Conservation (phyloP, 2,329 filamentous ascomycete species). For the Aspergillus pseudoviridinutans region DNA sequence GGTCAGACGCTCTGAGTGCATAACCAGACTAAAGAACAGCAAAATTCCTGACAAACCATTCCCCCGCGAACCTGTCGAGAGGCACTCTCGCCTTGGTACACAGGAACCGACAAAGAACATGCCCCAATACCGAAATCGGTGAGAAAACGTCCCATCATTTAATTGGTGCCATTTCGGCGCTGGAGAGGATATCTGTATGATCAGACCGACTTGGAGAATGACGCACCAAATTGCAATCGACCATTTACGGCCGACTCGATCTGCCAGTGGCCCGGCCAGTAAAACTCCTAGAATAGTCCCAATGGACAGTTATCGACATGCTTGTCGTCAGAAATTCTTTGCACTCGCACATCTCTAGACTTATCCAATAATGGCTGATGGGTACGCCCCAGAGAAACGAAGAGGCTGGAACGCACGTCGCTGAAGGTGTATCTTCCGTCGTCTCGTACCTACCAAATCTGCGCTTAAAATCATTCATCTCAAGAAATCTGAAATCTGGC, state of each 20-base stretch:
- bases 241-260: conserved; percentile 40
- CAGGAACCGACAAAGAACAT: conserved; percentile 40
- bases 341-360: neutral
- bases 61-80: conserved; percentile 43
- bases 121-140: conserved; percentile 43
- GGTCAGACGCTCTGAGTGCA: neutral
- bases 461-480: conserved; percentile 38
- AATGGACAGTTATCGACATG: conserved; percentile 34
- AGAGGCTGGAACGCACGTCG: conserved; percentile 40
- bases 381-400: conserved; percentile 37
- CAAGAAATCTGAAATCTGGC: conserved; percentile 43
- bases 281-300: conserved; percentile 43
- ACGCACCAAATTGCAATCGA: conserved; percentile 38
- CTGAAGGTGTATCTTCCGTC: conserved; percentile 35
- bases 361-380: no score
- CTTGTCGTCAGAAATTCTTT: neutral
- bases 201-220: conserved; percentile 37
- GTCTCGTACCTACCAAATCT: conserved; percentile 32
- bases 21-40: conserved; percentile 26
- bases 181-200: conserved; percentile 41
- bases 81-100: conserved; percentile 45
- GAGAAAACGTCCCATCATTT: conserved; percentile 40
- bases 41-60: no score
- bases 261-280: conserved; percentile 38
- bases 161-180: conserved; percentile 38